Evolutionary conservation across 768 basidiomycete genomes (phyloP), one percentile per base, ranked within the genome.

Genomic region (Sarcomyxa edulis): DNA sequence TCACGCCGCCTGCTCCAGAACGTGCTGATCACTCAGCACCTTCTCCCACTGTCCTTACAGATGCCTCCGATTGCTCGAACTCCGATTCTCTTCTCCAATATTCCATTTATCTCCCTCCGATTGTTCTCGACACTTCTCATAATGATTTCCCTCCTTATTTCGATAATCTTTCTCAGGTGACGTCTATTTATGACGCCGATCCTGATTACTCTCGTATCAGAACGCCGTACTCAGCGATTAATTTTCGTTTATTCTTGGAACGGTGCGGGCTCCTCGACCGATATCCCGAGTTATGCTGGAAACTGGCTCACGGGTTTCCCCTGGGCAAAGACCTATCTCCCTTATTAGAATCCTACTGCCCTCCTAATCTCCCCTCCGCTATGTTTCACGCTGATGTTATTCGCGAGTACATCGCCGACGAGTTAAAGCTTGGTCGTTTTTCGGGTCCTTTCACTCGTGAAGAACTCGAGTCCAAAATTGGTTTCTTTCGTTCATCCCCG

Each of bases 241-340:
- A 54, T 7, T 65, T 65, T 28, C 45, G 51, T 11, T 11, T 7
- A 0, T 30, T 54, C 16, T 49, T 65, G 2, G 3, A 12, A 2
- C 49, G 47, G 16, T n/a, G n/a, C n/a, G 48, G 50, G 29, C 32
- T 52, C 8, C 50, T 65, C 8, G 19, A 35, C 0, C 3, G 26
- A 16, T 65, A 66, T 21, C 63, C 62, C 0, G 7, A 45, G 2
- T 50, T 68, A 2, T 33, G 52, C 7, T 1, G 35, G 3, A 63
- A 62, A 14, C 50, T 69, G 1, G 39, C 41, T 0, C 5, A 48
- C 6, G 58, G 62, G 1, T 65, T 66, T 32, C 59, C 56, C 0
- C 40, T 65, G 3, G 60, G 62, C 1, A 27, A 46, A 1, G 60
- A 65, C 48, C 58, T 62, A 2, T 1, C 5, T n/a, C n/a, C n/a